These are phyloP conservation scores for Candida dendrica DNA, from an alignment of 805 yeast genomes.

Conservation along the genomic window DNA sequence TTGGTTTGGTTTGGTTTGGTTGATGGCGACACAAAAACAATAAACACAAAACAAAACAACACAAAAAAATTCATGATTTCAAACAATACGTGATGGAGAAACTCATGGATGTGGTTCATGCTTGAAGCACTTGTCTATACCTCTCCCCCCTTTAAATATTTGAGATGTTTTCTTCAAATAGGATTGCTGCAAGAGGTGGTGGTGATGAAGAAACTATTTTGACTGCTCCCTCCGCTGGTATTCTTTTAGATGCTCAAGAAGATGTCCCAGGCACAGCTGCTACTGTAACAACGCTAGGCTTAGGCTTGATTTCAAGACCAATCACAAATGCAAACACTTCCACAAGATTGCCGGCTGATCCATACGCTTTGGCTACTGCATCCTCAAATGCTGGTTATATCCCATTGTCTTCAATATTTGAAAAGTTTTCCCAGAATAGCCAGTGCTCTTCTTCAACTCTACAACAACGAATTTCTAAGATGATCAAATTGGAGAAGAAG, in stretches of 20 bases:
- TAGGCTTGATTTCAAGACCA: background rate
- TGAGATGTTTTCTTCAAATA: background rate
- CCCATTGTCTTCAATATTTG: constrained; percentile 19
- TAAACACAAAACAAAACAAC: background rate
- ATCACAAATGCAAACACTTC: constrained; percentile 1
- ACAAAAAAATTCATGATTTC: too few relatives aligned
- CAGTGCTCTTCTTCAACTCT: constrained; percentile 23
- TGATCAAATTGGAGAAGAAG: constrained; percentile 33
- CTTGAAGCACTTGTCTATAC: too few relatives aligned
- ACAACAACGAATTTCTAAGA: constrained; percentile 26
- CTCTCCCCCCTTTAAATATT: too few relatives aligned
- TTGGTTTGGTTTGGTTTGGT: too few relatives aligned
- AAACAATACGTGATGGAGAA: too few relatives aligned
- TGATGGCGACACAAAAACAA: background rate
- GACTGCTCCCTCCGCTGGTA: background rate
- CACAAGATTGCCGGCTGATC: background rate
- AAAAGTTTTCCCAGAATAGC: constrained; percentile 12
- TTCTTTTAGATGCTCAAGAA: background rate
- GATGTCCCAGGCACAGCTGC: background rate
- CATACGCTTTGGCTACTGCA: constrained; percentile 4
- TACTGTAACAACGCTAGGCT: background rate
- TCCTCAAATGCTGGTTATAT: constrained; percentile 5
- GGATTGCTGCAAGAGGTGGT: background rate
- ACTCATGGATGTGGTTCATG: too few relatives aligned
- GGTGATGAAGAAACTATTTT: background rate